phyloP scores from a whole-genome alignment of 2,329 filamentous ascomycete genomes.

The Coccinonectria pachysandricola region DNA sequence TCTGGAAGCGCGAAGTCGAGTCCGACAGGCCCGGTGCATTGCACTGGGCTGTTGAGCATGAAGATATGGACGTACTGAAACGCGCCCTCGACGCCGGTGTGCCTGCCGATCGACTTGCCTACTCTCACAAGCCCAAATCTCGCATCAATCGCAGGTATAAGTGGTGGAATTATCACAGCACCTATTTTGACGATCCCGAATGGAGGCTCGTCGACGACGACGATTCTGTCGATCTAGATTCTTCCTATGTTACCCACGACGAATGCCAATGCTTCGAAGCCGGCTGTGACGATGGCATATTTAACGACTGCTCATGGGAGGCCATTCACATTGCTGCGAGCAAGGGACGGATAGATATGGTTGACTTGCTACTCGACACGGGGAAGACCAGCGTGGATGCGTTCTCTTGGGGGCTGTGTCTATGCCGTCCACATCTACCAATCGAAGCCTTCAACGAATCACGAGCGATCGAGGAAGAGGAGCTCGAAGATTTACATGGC shows the following conservation, averaged over 20 bases:
- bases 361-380: conserved; percentile 14
- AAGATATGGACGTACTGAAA: conserved; percentile 11
- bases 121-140: conserved; percentile 17
- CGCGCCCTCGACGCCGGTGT: conserved; percentile 17
- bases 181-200: conserved; percentile 16
- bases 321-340: conserved; percentile 18
- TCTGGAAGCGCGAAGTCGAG: conserved; percentile 17
- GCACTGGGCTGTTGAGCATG: conserved; percentile 18
- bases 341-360: conserved; percentile 18
- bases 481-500: conserved; percentile 17
- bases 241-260: conserved; percentile 15
- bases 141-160: conserved; percentile 13
- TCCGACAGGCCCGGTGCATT: conserved; percentile 18
- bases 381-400: conserved; percentile 16
- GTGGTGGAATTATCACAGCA: conserved; percentile 19
- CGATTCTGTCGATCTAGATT: conserved; percentile 17
- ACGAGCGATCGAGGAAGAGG: conserved; percentile 16
- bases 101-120: conserved; percentile 13
- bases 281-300: conserved; percentile 19
- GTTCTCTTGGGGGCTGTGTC: conserved; percentile 16
- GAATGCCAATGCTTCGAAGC: conserved; percentile 16
- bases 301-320: conserved; percentile 19
- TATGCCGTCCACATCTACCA: conserved; percentile 18
- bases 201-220: conserved; percentile 17
- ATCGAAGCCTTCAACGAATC: conserved; percentile 17